Percentiles rank a stretch among this genome's conserved stretches.
Conservation (phyloP, 1,139 yeast genomes). For the Yamadazyma triangularis region DNA sequence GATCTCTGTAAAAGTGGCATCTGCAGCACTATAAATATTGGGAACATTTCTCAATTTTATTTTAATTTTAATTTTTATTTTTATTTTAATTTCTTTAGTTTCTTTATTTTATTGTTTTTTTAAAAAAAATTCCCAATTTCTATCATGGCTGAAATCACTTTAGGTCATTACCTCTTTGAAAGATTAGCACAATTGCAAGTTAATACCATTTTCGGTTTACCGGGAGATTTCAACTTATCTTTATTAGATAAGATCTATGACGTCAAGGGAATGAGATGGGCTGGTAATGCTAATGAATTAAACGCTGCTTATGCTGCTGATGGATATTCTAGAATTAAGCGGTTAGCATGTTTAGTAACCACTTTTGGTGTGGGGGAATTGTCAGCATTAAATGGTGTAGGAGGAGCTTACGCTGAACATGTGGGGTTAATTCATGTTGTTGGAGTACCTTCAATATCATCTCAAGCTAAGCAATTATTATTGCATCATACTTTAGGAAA, state of each 20-base stretch:
- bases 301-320: constrained; percentile 44
- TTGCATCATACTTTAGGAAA: constrained; percentile 45
- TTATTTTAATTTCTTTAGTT: constrained; percentile 1
- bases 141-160: constrained; percentile 32
- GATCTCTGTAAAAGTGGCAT: not conserved
- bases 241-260: constrained; percentile 37
- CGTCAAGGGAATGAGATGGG: constrained; percentile 36
- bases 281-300: constrained; percentile 41
- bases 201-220: constrained; percentile 38
- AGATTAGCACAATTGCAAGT: constrained; percentile 39
- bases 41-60: too few relatives aligned
- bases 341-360: constrained; percentile 34
- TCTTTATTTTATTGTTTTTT: not conserved
- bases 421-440: constrained; percentile 39
- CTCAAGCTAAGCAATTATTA: constrained; percentile 35
- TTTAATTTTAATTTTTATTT: not conserved
- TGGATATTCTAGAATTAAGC: constrained; percentile 37
- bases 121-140: constrained; percentile 1
- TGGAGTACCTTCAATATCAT: constrained; percentile 35
- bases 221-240: constrained; percentile 38
- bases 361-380: constrained; percentile 43
- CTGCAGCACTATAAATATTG: too few relatives aligned
- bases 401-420: constrained; percentile 41
- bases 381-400: constrained; percentile 37
- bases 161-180: constrained; percentile 42